Evolutionary conservation across 306 rosid genomes (phyloP).

Genomic region (Quercus bicolor): DNA sequence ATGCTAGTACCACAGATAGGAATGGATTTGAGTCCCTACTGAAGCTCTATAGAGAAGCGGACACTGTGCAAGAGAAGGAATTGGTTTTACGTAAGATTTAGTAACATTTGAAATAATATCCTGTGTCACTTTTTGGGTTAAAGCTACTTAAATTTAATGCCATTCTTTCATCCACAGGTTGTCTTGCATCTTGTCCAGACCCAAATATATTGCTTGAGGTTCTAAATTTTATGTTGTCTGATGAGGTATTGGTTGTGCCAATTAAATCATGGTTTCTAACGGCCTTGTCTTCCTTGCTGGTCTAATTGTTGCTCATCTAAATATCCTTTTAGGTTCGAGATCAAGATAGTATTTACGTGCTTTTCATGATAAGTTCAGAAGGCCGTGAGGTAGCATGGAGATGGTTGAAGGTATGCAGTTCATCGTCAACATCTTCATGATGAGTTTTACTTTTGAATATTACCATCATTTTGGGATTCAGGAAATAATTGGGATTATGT

Average conservation of each 20-base stretch:
- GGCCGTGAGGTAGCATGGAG: constrained; percentile 44
- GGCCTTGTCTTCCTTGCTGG: not conserved
- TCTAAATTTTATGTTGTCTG: constrained; percentile 44
- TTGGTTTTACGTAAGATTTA: constrained; percentile 36
- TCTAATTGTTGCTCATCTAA: constrained; percentile 4
- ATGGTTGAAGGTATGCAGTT: constrained; percentile 58
- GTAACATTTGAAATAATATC: constrained; percentile 1
- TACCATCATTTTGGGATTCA: not conserved
- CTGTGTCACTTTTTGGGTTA: constrained; percentile 18
- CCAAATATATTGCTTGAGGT: constrained; percentile 44
- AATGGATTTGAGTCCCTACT: constrained; percentile 20
- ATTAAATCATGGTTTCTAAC: not conserved
- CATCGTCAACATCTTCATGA: not conserved
- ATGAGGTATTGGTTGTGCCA: constrained; percentile 30
- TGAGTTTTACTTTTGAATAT: not conserved
- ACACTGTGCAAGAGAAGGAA: constrained; percentile 48
- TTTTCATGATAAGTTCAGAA: constrained; percentile 35
- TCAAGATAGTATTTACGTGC: constrained; percentile 22
- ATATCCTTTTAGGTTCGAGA: constrained; percentile 41
- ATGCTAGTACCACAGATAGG: constrained; percentile 28
- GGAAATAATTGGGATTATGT: not conserved
- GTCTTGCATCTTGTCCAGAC: constrained; percentile 51
- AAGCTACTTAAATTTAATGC: constrained; percentile 22
- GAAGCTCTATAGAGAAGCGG: constrained; percentile 30
- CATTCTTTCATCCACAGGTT: constrained; percentile 29